phyloP scores from a whole-genome alignment of 805 yeast genomes.

The Cyberlindnera xishuangbannaensis region DNA sequence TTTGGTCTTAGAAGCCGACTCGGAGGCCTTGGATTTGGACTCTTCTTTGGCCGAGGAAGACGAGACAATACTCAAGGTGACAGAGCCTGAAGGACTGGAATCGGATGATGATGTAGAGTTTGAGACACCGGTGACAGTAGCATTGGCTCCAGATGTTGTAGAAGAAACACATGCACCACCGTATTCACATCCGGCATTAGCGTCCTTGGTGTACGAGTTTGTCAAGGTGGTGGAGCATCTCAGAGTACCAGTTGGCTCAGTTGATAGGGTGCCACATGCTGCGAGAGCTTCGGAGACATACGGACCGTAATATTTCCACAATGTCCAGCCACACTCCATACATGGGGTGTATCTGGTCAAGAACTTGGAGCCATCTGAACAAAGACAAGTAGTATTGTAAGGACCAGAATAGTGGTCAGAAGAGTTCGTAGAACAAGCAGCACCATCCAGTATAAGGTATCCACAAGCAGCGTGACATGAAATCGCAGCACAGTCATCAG shows the following conservation, averaged over 20 bases:
- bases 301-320: slow-evolving; percentile 32
- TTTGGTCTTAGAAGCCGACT: slow-evolving; percentile 10
- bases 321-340: slow-evolving; percentile 37
- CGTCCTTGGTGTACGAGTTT: slow-evolving; percentile 17
- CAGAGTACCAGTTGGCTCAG: slow-evolving; percentile 34
- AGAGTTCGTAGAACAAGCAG: slow-evolving; percentile 22
- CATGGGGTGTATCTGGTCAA: slow-evolving; percentile 26
- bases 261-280: slow-evolving; percentile 26
- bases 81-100: neutral
- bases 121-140: slow-evolving; percentile 1
- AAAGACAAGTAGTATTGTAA: slow-evolving; percentile 29
- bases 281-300: slow-evolving; percentile 28
- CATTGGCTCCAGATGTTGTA: slow-evolving; percentile 4
- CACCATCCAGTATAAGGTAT: slow-evolving; percentile 27
- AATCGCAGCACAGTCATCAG: slow-evolving; percentile 27
- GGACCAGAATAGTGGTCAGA: slow-evolving; percentile 24
- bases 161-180: slow-evolving; percentile 16
- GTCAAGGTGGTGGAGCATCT: slow-evolving; percentile 25
- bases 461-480: slow-evolving; percentile 33
- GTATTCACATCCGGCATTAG: slow-evolving; percentile 13
- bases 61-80: slow-evolving; percentile 2
- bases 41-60: too few species aligned
- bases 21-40: too few species aligned
- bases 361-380: slow-evolving; percentile 27
- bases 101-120: neutral